phyloP scores from a whole-genome alignment of 225 moss, liverwort and hornwort species.

The Polytrichum formosum region DNA sequence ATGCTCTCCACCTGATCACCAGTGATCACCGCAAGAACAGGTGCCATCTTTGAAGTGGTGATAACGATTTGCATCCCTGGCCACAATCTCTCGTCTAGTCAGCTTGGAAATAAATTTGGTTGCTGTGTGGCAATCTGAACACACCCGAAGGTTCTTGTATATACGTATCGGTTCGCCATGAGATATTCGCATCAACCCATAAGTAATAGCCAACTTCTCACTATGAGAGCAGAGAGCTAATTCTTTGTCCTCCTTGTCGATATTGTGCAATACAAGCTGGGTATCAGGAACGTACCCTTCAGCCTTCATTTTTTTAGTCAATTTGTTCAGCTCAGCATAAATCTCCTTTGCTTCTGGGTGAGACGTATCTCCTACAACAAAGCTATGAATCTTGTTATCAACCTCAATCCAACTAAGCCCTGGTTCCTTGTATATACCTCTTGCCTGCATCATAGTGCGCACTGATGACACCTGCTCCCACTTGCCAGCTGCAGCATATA shows the following conservation, averaged over 20 bases:
- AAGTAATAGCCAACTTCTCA: neutral
- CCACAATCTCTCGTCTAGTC: neutral
- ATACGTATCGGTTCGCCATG: neutral
- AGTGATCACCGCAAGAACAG: too few relatives aligned
- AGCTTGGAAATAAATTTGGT: neutral
- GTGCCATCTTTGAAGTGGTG: too few relatives aligned
- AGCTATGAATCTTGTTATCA: too few relatives aligned
- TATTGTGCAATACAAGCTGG: neutral
- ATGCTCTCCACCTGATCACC: too few relatives aligned
- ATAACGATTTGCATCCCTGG: neutral
- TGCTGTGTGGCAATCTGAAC: neutral
- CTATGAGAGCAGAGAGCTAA: neutral
- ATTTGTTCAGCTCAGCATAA: constrained; percentile 1
- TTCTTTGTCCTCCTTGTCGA: neutral
- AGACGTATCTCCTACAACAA: too few relatives aligned
- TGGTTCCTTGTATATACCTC: neutral
- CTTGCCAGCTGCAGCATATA: too few relatives aligned
- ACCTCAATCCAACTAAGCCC: neutral
- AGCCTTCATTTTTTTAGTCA: neutral
- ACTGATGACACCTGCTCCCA: neutral
- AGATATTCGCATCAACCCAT: neutral
- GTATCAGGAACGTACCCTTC: neutral
- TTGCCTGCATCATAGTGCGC: constrained; percentile 5
- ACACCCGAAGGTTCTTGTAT: neutral
- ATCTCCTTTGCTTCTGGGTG: neutral